Percentiles rank a stretch among this genome's conserved stretches.
Conservation (phyloP, 495 filamentous ascomycete species). For the Penicillium canescens region DNA sequence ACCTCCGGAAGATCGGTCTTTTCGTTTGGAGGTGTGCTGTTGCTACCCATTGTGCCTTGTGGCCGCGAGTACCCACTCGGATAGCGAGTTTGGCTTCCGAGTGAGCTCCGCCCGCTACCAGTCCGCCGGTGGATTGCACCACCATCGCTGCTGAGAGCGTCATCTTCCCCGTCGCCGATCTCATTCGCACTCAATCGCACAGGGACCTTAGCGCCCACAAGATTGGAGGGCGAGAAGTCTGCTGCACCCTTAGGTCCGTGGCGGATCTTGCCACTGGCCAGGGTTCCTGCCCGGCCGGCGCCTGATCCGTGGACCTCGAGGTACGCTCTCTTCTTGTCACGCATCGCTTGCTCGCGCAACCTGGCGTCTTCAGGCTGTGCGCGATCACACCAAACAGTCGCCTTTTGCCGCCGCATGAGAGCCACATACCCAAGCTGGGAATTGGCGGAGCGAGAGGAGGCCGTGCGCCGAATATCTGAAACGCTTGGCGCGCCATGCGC, state of each 20-base stretch:
- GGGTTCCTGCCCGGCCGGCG: conserved; percentile 54
- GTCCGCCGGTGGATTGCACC: conserved; percentile 68
- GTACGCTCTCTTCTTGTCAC: conserved; percentile 80
- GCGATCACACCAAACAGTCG: conserved; percentile 97
- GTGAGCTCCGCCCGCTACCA: conserved; percentile 76
- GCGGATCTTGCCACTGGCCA: conserved; percentile 74
- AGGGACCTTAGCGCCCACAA: conserved; percentile 78
- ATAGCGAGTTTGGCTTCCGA: conserved; percentile 62
- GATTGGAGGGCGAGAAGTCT: conserved; percentile 71
- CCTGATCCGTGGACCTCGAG: conserved; percentile 70
- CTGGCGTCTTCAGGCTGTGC: conserved; percentile 90
- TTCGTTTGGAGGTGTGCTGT: conserved; percentile 63
- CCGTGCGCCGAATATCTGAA: conserved; percentile 71
- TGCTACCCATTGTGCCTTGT: conserved; percentile 66
- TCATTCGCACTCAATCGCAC: conserved; percentile 91
- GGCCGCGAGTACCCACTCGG: conserved; percentile 52
- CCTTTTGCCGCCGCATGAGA: conserved; percentile 91
- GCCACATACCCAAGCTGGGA: conserved; percentile 83
- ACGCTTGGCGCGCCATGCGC: conserved; percentile 45
- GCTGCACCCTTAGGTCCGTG: conserved; percentile 72
- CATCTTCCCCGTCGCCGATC: conserved; percentile 83
- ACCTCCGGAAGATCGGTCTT: conserved; percentile 50
- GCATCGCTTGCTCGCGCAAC: conserved; percentile 72
- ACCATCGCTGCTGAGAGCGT: conserved; percentile 51
- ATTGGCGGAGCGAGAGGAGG: conserved; percentile 60